phyloP scores from a whole-genome alignment of 1,139 yeast genomes.

The Schizosaccharomyces versatilis region DNA sequence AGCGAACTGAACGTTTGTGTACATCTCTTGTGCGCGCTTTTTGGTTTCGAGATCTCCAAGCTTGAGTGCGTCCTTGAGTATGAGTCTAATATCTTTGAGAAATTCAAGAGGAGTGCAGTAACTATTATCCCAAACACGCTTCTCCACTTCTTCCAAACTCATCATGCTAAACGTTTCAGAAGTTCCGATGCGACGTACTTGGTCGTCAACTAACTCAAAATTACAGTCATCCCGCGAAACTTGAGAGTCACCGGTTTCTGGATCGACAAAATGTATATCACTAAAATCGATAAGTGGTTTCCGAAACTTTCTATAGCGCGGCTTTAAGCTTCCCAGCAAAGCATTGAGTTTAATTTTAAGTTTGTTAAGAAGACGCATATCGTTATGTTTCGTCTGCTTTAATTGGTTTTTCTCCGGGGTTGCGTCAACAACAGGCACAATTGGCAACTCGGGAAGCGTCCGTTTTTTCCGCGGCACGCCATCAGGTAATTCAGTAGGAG shows the following conservation, averaged over 20 bases:
- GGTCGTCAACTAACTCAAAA: conserved; percentile 38
- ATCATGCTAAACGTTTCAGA: conserved; percentile 60
- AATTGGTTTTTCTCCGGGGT: conserved; percentile 16
- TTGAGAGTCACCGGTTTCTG: conserved; percentile 10
- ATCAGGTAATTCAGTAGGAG: conserved; percentile 34
- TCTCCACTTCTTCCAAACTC: conserved; percentile 87
- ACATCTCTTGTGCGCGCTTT: conserved; percentile 63
- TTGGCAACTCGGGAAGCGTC: conserved; percentile 24
- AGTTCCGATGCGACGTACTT: conserved; percentile 57
- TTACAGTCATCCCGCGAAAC: conserved; percentile 24
- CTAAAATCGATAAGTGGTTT: conserved; percentile 50
- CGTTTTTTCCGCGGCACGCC: conserved; percentile 20
- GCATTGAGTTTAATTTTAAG: conserved; percentile 70
- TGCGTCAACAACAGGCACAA: conserved; percentile 20
- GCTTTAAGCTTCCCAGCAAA: conserved; percentile 71
- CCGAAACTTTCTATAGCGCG: conserved; percentile 66
- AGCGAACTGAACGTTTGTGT: conserved; percentile 87
- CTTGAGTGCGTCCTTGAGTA: conserved; percentile 53
- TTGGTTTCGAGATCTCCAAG: conserved; percentile 30
- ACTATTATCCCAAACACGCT: conserved; percentile 87
- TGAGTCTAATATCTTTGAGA: conserved; percentile 61
- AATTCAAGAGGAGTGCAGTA: conserved; percentile 86
- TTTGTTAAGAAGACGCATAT: conserved; percentile 61
- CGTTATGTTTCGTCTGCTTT: conserved; percentile 31
- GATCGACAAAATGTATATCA: conserved; percentile 6